Evolutionary conservation across 2,329 filamentous ascomycete species (phyloP).

Genomic region (Epicoccum nigrum): DNA sequence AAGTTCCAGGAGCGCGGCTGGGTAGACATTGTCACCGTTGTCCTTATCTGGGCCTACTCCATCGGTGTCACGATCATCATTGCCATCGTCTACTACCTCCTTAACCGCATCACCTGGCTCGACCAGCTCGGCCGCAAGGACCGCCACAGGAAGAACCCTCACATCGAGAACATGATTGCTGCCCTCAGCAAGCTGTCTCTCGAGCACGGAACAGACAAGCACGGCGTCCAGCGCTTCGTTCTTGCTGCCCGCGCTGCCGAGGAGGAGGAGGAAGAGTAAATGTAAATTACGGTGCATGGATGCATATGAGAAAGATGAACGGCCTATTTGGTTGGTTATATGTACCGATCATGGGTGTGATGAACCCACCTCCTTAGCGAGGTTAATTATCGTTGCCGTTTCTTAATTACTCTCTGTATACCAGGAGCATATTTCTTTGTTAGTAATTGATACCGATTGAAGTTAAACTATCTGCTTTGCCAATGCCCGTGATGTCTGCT

Average conservation of each 20-base stretch:
- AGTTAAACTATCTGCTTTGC: neutral
- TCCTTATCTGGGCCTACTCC: slow-evolving; percentile 70
- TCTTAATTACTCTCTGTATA: slow-evolving; percentile 39
- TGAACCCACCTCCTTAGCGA: slow-evolving; percentile 32
- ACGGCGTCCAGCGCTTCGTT: slow-evolving; percentile 53
- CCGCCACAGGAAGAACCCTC: slow-evolving; percentile 65
- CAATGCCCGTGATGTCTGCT: neutral
- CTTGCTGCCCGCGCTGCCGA: slow-evolving; percentile 55
- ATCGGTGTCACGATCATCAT: slow-evolving; percentile 70
- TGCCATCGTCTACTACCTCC: slow-evolving; percentile 68
- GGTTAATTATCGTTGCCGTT: slow-evolving; percentile 37
- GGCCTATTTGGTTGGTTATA: slow-evolving; percentile 37
- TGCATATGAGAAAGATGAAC: slow-evolving; percentile 26
- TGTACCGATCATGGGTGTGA: slow-evolving; percentile 29
- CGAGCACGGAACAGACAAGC: slow-evolving; percentile 62
- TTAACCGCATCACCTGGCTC: slow-evolving; percentile 65
- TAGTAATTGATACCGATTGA: slow-evolving; percentile 31
- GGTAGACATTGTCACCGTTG: slow-evolving; percentile 68
- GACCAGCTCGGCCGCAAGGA: slow-evolving; percentile 69
- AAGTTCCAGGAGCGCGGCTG: slow-evolving; percentile 56
- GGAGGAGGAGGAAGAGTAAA: slow-evolving; percentile 56
- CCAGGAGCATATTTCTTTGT: slow-evolving; percentile 39
- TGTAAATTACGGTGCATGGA: slow-evolving; percentile 21
- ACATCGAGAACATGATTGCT: slow-evolving; percentile 70
- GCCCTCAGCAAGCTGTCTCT: slow-evolving; percentile 69